phyloP scores from a whole-genome alignment of 2,329 filamentous ascomycete species.

The Calonectria crousiana region DNA sequence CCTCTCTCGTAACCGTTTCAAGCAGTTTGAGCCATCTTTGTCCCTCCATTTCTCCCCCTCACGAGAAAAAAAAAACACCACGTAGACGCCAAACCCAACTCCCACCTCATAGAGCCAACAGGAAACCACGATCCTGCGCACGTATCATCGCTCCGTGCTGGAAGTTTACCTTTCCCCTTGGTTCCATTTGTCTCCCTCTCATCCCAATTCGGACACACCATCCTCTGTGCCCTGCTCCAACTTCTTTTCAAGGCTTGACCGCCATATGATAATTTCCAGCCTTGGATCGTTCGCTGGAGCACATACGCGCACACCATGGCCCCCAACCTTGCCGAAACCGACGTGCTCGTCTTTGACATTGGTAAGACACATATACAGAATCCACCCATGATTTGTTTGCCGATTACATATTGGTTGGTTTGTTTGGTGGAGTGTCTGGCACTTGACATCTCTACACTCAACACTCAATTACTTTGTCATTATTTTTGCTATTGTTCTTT shows the following conservation, averaged over 20 bases:
- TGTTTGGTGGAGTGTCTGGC: neutral
- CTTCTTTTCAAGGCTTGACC: slow-evolving; percentile 24
- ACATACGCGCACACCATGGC: slow-evolving; percentile 31
- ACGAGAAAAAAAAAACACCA: slow-evolving; percentile 2
- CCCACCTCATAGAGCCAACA: neutral
- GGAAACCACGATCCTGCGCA: slow-evolving; percentile 7
- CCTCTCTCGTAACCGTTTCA: slow-evolving; percentile 33
- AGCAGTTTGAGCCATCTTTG: slow-evolving; percentile 24
- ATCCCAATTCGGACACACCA: neutral
- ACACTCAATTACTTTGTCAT: slow-evolving; percentile 2
- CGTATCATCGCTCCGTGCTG: neutral
- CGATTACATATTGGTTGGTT: neutral
- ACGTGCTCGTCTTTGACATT: slow-evolving; percentile 53
- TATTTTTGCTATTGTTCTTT: neutral
- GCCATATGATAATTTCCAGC: slow-evolving; percentile 26
- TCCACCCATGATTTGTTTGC: slow-evolving; percentile 7
- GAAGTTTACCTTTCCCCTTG: neutral
- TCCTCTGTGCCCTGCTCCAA: slow-evolving; percentile 5
- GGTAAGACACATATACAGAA: slow-evolving; percentile 46
- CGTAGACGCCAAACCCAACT: neutral
- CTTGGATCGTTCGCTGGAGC: slow-evolving; percentile 30
- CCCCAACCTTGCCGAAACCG: slow-evolving; percentile 44
- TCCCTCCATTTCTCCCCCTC: slow-evolving; percentile 18
- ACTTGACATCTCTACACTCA: neutral
- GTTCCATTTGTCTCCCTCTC: neutral